Conservation (phyloP, 129 eudicot species). For the Heracleum sosnowskyi region DNA sequence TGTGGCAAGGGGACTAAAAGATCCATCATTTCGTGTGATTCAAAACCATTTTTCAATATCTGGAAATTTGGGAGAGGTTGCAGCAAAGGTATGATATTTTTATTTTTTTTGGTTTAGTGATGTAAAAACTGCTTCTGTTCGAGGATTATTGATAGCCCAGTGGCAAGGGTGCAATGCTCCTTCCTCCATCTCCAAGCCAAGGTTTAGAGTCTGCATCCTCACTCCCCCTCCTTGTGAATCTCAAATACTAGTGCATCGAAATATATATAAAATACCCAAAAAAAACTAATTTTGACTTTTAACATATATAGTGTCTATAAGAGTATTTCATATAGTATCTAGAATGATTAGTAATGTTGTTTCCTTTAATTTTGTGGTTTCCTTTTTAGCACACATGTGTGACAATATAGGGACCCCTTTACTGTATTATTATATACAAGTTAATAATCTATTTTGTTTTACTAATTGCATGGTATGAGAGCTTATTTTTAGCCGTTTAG, state of each 20-base stretch:
- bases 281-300: not conserved
- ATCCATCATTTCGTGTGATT: constrained; percentile 93
- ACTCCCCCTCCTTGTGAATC: not conserved
- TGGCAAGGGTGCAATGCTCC: not conserved
- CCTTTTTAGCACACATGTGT: not conserved
- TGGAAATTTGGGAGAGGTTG: constrained; percentile 92
- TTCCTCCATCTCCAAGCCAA: not conserved
- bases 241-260: not conserved
- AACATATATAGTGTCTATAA: not conserved
- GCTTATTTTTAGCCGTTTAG: no score
- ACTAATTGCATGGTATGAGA: not conserved
- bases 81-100: constrained; percentile 70
- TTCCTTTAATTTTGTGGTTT: not conserved
- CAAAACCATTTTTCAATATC: constrained; percentile 87
- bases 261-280: not conserved
- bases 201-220: not conserved
- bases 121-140: not conserved
- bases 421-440: no score
- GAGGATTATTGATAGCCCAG: constrained; percentile 1
- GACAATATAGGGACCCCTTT: not conserved
- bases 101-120: not conserved
- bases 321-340: no score
- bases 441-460: no score
- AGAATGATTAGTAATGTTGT: not conserved
- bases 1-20: constrained; percentile 95